phyloP scores from a whole-genome alignment of 768 basidiomycete genomes.

The Pisolithus albus region DNA sequence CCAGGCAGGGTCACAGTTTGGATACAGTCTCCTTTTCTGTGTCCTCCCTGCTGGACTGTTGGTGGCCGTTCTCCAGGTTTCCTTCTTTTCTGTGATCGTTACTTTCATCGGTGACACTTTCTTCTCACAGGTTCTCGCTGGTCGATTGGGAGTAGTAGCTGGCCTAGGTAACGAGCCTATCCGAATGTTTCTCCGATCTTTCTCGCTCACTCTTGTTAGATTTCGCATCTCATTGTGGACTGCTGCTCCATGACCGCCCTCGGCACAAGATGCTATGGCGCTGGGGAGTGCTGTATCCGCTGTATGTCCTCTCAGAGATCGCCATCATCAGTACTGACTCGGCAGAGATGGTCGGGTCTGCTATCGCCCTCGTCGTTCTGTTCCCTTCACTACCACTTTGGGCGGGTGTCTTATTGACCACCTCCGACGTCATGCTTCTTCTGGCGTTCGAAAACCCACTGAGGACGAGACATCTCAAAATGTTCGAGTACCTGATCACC shows the following conservation, averaged over 20 bases:
- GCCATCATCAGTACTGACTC: slow-evolving; percentile 75
- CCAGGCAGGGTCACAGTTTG: slow-evolving; percentile 78
- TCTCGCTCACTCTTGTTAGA: slow-evolving; percentile 32
- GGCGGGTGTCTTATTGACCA: slow-evolving; percentile 65
- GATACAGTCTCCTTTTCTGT: slow-evolving; percentile 81
- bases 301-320: slow-evolving; percentile 58
- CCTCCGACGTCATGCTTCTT: slow-evolving; percentile 60
- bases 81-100: neutral
- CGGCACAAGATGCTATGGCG: slow-evolving; percentile 50
- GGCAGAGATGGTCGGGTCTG: slow-evolving; percentile 75
- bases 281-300: slow-evolving; percentile 56
- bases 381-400: slow-evolving; percentile 64
- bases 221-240: slow-evolving; percentile 56
- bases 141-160: slow-evolving; percentile 76
- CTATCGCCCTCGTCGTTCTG: slow-evolving; percentile 72
- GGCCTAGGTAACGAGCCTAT: slow-evolving; percentile 51
- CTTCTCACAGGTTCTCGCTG: slow-evolving; percentile 55
- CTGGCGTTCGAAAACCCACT: slow-evolving; percentile 68
- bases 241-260: slow-evolving; percentile 58
- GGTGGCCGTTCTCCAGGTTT: slow-evolving; percentile 74
- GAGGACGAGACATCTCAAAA: slow-evolving; percentile 53
- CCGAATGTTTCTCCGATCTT: neutral
- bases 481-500: slow-evolving; percentile 64
- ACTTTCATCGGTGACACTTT: neutral
- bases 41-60: slow-evolving; percentile 78